Conservation (phyloP, 192 early-diverging fungal species). For the Coemansia sp. region DNA sequence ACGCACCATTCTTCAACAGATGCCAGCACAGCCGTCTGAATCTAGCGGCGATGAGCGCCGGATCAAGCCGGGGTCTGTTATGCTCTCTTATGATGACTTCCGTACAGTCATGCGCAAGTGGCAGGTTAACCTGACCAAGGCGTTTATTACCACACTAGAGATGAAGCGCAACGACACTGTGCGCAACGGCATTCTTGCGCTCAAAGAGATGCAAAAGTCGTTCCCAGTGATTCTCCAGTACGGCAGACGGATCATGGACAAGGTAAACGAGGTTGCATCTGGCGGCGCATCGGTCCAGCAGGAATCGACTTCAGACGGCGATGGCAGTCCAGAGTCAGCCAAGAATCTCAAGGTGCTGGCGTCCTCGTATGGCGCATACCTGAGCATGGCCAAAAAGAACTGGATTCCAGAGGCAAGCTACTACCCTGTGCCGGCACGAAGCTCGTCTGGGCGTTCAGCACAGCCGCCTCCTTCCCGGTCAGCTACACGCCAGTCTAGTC, state of each 20-base stretch:
- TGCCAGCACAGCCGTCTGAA: conserved; percentile 7
- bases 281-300: background rate
- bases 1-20: conserved; percentile 28
- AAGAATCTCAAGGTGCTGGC: conserved; percentile 51
- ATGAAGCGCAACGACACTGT: conserved; percentile 41
- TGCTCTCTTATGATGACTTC: conserved; percentile 46
- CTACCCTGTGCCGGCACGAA: conserved; percentile 15
- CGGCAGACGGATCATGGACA: conserved; percentile 35
- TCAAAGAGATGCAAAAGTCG: conserved; percentile 40
- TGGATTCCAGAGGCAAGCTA: conserved; percentile 45
- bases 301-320: background rate
- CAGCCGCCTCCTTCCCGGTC: conserved; percentile 9
- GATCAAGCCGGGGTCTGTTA: conserved; percentile 21
- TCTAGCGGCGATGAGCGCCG: conserved; percentile 28
- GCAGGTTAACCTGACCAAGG: conserved; percentile 40
- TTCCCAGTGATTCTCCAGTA: conserved; percentile 40
- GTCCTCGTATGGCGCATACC: conserved; percentile 31
- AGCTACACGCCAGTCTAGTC: conserved; percentile 7
- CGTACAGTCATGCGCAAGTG: conserved; percentile 50
- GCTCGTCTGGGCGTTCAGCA: background rate
- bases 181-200: conserved; percentile 45
- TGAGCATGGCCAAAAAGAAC: conserved; percentile 31
- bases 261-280: conserved; percentile 34
- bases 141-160: conserved; percentile 25
- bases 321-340: conserved; percentile 17